Percentiles rank a stretch among this genome's conserved stretches.
These are phyloP conservation scores for Crucibulum laeve DNA, from an alignment of 768 basidiomycete genomes.

Conservation along the genomic window DNA sequence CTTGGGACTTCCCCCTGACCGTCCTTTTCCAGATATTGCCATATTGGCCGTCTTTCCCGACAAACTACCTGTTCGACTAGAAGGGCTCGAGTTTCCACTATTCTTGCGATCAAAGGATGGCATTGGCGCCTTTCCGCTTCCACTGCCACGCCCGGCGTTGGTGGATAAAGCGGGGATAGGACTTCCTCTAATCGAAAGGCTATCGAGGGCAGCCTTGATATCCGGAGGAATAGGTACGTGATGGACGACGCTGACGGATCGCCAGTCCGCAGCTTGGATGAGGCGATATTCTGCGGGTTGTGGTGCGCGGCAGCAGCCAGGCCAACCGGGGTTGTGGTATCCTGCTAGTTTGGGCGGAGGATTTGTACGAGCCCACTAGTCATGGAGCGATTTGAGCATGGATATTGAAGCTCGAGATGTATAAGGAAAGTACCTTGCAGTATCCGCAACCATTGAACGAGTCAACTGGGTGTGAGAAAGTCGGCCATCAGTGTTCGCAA, in stretches of 20 bases:
- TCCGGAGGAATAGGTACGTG: conserved; percentile 69
- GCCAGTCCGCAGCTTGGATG: conserved; percentile 77
- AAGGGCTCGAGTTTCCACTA: conserved; percentile 35
- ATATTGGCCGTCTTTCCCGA: conserved; percentile 28
- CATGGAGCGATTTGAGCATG: conserved; percentile 17
- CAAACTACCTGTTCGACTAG: conserved; percentile 29
- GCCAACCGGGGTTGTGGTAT: conserved; percentile 76
- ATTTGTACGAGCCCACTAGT: conserved; percentile 68
- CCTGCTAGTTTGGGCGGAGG: conserved; percentile 50
- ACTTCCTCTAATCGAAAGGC: conserved; percentile 35
- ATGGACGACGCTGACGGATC: conserved; percentile 71
- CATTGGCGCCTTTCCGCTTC: conserved; percentile 20
- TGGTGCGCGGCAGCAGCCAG: conserved; percentile 85
- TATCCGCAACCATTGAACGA: conserved; percentile 85
- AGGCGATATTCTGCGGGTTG: conserved; percentile 49
- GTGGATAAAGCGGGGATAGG: conserved; percentile 22
- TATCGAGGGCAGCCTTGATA: conserved; percentile 64
- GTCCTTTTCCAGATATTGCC: conserved; percentile 35
- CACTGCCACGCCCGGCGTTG: conserved; percentile 22
- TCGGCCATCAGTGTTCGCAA: conserved; percentile 5
- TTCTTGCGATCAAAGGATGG: conserved; percentile 42
- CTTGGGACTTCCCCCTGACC: conserved; percentile 52
- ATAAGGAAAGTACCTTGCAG: conserved; percentile 64
- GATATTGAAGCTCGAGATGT: conserved; percentile 14
- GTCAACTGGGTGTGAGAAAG: conserved; percentile 45